Evolutionary conservation across 2,329 filamentous ascomycete genomes (phyloP), one percentile per base, ranked within the genome.

Genomic region (Apiospora malaysiana): DNA sequence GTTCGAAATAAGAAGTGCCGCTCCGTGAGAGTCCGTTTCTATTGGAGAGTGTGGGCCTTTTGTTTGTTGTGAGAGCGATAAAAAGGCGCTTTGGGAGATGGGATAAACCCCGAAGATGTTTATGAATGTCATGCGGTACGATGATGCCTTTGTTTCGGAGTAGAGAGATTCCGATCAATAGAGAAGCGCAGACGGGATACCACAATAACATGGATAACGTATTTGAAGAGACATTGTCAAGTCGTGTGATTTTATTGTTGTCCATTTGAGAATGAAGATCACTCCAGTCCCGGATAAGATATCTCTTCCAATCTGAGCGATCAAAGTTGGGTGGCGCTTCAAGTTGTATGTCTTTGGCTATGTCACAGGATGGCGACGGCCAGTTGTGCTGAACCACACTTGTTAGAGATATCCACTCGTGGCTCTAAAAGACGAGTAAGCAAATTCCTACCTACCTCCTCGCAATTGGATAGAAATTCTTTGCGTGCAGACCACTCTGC

Each of bases 311-410:
- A n/a, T 32, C 27, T 10, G 56, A 63, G 1, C 18, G 56, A 40
- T 63, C 27, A 10, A 40, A 63, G 8, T 63, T 63, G 18, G 56
- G 56, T 27, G 27, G 56, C 56, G 56, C 18, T 63, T 63, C 56
- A 4, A 63, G 56, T 3, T 63, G 56, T 0, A 63, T 0, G 6
- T 12, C 9, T 9, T 21, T 63, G 12, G 56, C 27, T 6, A 3
- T 6, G 10, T 63, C 56, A 12, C 56, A 40, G 0, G 56, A 40
- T 6, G 56, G 56, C 2, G 56, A 63, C 4, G 56, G 56, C 51
- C 51, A 59, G 27, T 59, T 59, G 16, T 59, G 51, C 51, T 59
- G 51, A 37, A 14, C 5, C 18, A 16, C 16, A 32, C 23, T 14
- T 16, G 25, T 56, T 32, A 56, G 14, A n/a, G n/a, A n/a, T 21